Conservation (phyloP, 73 alveolate genomes). For the Stentor roeselii region DNA sequence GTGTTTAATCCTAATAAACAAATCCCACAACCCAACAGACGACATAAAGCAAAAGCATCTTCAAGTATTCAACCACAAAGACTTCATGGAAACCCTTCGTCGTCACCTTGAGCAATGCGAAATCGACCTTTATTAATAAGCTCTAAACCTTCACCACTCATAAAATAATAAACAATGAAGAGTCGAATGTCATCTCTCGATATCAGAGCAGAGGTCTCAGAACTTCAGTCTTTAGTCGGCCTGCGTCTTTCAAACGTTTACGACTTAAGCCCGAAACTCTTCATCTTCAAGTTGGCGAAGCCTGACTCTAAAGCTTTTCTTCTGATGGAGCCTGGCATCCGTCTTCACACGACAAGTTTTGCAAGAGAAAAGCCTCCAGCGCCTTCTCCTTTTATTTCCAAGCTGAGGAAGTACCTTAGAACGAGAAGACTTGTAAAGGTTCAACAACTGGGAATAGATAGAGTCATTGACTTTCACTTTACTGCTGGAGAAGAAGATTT, state of each 20-base stretch:
- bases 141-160: too few relatives aligned
- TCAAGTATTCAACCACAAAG: too few relatives aligned
- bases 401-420: constrained; percentile 78
- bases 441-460: constrained; percentile 75
- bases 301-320: constrained; percentile 64
- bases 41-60: too few relatives aligned
- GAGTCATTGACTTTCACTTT: constrained; percentile 76
- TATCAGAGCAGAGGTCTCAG: constrained; percentile 54
- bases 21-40: too few relatives aligned
- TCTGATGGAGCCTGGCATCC: constrained; percentile 71
- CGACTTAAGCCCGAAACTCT: constrained; percentile 67
- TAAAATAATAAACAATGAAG: too few relatives aligned
- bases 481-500: constrained; percentile 74
- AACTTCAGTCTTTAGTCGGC: constrained; percentile 50
- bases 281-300: constrained; percentile 68
- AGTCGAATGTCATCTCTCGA: constrained; percentile 63
- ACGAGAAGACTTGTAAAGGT: constrained; percentile 63
- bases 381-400: constrained; percentile 82
- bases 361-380: constrained; percentile 63
- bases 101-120: too few relatives aligned
- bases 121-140: too few relatives aligned
- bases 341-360: constrained; percentile 72
- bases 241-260: constrained; percentile 77
- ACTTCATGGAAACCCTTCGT: too few relatives aligned
- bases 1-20: too few relatives aligned